phyloP scores from a whole-genome alignment of 257 asterid species.

The Scutellaria baicalensis region DNA sequence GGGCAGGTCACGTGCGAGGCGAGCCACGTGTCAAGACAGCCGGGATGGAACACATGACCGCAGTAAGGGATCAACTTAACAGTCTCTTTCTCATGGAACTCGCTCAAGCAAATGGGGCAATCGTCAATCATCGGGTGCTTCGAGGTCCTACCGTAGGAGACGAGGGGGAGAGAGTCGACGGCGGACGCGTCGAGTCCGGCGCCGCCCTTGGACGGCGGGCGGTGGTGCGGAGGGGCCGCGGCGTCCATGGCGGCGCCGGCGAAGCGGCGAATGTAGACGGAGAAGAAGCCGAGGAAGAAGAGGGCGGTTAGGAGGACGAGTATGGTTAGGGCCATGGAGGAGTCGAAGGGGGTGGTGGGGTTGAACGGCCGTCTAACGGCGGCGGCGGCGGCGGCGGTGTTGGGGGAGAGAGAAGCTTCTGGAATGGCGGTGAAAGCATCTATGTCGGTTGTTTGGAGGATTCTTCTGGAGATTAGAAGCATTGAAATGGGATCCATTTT shows the following conservation, averaged over 20 bases:
- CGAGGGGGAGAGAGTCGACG: constrained; percentile 41
- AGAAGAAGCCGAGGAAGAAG: constrained; percentile 62
- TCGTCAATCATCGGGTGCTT: constrained; percentile 43
- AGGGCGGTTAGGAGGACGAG: constrained; percentile 52
- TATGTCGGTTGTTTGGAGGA: constrained; percentile 24
- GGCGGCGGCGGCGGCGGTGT: constrained; percentile 5
- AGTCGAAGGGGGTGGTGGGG: constrained; percentile 31
- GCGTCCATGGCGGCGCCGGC: constrained; percentile 4
- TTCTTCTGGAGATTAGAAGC: constrained; percentile 2
- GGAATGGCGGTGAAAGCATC: constrained; percentile 12
- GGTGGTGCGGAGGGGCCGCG: constrained; percentile 4
- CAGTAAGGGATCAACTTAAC: constrained; percentile 68
- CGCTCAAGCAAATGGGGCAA: constrained; percentile 65
- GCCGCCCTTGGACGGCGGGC: neutral
- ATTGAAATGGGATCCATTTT: constrained; percentile 6
- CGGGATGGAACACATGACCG: constrained; percentile 72
- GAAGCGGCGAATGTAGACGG: constrained; percentile 60
- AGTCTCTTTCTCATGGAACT: constrained; percentile 41
- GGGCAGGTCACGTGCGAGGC: constrained; percentile 75
- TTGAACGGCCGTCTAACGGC: neutral
- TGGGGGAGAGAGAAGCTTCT: neutral
- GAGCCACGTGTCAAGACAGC: constrained; percentile 81
- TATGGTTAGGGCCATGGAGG: constrained; percentile 55
- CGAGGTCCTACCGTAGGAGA: constrained; percentile 37
- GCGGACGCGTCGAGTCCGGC: constrained; percentile 42